Conservation (phyloP, 306 rosid species). For the Hippophae tibetana region DNA sequence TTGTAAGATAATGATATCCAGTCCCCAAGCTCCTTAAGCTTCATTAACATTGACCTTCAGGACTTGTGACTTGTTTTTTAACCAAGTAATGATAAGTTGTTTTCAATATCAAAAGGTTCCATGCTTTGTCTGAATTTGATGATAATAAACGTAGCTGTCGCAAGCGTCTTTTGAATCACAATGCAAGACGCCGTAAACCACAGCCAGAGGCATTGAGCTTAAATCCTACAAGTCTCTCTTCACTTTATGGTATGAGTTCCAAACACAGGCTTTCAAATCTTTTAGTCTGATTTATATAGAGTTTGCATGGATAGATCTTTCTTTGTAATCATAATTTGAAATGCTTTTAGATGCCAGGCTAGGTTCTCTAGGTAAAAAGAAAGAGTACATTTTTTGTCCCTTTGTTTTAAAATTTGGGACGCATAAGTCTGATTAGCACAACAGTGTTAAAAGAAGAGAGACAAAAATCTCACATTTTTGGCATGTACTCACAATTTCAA, state of each 20-base stretch:
- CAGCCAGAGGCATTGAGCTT: conserved; percentile 40
- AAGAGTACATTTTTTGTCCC: too few species aligned
- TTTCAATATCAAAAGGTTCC: conserved; percentile 61
- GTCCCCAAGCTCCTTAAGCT: neutral
- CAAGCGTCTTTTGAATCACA: conserved; percentile 87
- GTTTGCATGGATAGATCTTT: neutral
- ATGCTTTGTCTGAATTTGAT: conserved; percentile 72
- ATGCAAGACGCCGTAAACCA: conserved; percentile 96
- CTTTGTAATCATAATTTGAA: neutral
- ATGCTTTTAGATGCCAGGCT: neutral
- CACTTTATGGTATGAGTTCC: conserved; percentile 40
- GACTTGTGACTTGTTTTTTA: neutral
- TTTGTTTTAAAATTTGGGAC: too few species aligned
- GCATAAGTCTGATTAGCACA: too few species aligned
- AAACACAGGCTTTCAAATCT: neutral
- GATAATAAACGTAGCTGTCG: conserved; percentile 91
- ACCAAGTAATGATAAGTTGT: conserved; percentile 15
- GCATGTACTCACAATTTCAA: too few species aligned
- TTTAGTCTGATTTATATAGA: neutral
- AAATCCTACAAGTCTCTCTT: conserved; percentile 45
- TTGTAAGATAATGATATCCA: conserved; percentile 4
- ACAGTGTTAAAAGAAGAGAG: too few species aligned
- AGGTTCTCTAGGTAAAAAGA: neutral
- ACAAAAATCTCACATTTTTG: too few species aligned
- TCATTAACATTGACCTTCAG: neutral